Conservation (phyloP, 2,329 filamentous ascomycete genomes). For the Penicillium brevicompactum region DNA sequence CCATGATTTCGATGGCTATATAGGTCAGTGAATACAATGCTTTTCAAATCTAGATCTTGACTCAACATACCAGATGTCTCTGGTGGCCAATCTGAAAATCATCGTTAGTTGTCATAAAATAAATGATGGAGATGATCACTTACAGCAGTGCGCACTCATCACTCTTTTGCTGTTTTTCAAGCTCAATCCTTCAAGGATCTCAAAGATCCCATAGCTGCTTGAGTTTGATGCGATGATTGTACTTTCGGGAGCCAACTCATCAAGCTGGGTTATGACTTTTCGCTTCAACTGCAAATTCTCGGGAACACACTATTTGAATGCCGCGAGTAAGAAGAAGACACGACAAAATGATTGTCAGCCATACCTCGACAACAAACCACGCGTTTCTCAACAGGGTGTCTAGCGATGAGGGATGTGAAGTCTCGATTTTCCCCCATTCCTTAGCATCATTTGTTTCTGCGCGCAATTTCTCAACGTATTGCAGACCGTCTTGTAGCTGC, state of each 20-base stretch:
- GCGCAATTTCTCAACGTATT: constrained; percentile 33
- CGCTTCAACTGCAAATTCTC: constrained; percentile 48
- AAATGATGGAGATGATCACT: constrained; percentile 17
- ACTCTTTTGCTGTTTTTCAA: constrained; percentile 40
- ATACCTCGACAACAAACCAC: constrained; percentile 42
- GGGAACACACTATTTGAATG: constrained; percentile 44
- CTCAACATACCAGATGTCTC: constrained; percentile 34
- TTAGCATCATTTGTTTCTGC: constrained; percentile 2
- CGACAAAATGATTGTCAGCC: background rate
- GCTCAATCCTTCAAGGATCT: constrained; percentile 44
- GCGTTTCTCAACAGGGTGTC: constrained; percentile 26
- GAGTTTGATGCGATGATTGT: constrained; percentile 52
- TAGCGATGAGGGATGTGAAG: constrained; percentile 22
- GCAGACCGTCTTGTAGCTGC: constrained; percentile 30
- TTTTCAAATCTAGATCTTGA: background rate
- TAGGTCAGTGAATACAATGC: background rate
- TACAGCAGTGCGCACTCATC: constrained; percentile 50
- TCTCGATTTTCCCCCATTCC: constrained; percentile 28
- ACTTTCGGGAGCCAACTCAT: constrained; percentile 36
- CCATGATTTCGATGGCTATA: constrained; percentile 44
- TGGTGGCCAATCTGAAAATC: constrained; percentile 40
- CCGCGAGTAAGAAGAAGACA: background rate
- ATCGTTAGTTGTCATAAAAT: background rate
- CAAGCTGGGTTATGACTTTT: constrained; percentile 43
- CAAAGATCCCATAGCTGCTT: constrained; percentile 49